Evolutionary conservation across 2,329 filamentous ascomycete species (phyloP), one percentile per base, ranked within the genome.

Genomic region (Colletotrichum melonis): DNA sequence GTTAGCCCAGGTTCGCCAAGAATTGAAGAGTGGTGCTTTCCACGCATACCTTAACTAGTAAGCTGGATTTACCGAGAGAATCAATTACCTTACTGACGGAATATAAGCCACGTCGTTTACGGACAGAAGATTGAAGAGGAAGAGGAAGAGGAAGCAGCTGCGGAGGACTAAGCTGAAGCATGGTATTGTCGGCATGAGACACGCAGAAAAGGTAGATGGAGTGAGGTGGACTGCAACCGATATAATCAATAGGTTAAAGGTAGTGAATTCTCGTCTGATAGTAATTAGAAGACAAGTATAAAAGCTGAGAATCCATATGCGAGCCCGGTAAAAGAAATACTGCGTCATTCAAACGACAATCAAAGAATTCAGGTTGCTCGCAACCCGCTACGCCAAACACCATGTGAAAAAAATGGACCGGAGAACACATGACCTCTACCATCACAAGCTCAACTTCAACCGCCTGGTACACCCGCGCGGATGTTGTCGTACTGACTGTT

Each of bases 401-500:
- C 42, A 11, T 22, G 8, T 22, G 7, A 4, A 8, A n/a, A 19
- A 49, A 22, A 49, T 1, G 8, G 42, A 49, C 19, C 8, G 7
- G 11, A 22, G 2, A 9, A n/a, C 30, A 49, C 42, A 22, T 49
- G 19, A 22, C 3, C 42, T 49, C 7, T 8, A 22, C 5, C 7
- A 32, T 2, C 30, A 55, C 46, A 42, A 19, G 5, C 16, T 19
- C 38, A 42, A 5, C 1, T 42, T 42, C 14, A 64, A 55, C 46
- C 49, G 3, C 62, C 62, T 16, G 62, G 62, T 6, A 64, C 46
- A 5, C 62, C 62, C 2, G 62, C 46, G n/a, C 62, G 62, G 73
- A 93, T 85, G 77, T 92, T 93, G 54, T 86, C 86, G 77, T 90
- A 92, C 77, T 85, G 84, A 73, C 89, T 92, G 0, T 78, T 82